Evolutionary conservation across 164 flowering plant genomes (phyloP), one percentile per base, ranked within the genome.

Genomic region (Umbellularia californica): DNA sequence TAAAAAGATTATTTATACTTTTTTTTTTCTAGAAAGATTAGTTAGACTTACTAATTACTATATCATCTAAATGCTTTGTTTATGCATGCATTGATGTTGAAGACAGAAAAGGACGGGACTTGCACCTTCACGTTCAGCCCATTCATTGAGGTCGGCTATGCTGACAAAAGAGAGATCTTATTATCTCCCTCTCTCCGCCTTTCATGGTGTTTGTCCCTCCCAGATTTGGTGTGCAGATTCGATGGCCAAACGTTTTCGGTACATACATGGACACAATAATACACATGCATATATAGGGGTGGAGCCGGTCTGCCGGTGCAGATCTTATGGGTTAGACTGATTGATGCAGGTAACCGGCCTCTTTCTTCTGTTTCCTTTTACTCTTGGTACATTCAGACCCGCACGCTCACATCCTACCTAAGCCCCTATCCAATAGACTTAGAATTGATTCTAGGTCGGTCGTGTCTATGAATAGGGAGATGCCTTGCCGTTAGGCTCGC

Each of bases 101-200:
- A 65, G 79, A 81, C 83, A 81, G 83, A 81, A 83, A 83, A 72
- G 47, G 82, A 81, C 82, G 24, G 24, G 71, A 77, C 78, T 73
- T 63, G 50, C 77, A 74, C 50, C 27, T 47, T 75, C 77, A 73
- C 63, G 68, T 62, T 73, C 67, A 72, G 73, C 77, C 79, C 77
- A 47, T 67, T 30, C 27, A 70, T 75, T 75, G 74, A 74, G 58
- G 79, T 71, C 58, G 76, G 72, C 72, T 52, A 60, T 68, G 50
- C 74, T 25, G 76, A 79, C 73, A 77, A 74, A 74, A 60, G 58
- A 47, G 77, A 71, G 77, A 77, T 74, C 69, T 60, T 52, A 64
- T 77, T 71, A 72, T 77, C 19, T 69, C 41, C 20, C 25, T 2
- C 15, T 23, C 70, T 70, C 28, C 33, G 5, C 14, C 28, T 3